Evolutionary conservation across 2,329 filamentous ascomycete genomes (phyloP).

Genomic region (Colletotrichum orbiculare): DNA sequence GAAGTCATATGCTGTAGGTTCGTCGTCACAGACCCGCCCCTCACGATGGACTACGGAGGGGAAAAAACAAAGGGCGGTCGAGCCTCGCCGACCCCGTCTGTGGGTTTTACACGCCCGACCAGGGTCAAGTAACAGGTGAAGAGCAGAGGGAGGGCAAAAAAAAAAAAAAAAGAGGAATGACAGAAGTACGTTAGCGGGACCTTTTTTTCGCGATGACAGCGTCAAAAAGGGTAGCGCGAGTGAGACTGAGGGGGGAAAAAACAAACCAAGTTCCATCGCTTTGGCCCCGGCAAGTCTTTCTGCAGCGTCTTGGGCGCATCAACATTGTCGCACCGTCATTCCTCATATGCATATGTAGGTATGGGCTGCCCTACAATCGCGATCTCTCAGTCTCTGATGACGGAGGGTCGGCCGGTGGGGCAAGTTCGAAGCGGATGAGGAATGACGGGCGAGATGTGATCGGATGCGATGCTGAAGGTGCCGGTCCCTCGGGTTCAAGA

Average conservation of each 20-base stretch:
- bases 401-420: slow-evolving; percentile 18
- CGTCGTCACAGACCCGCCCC: slow-evolving; percentile 14
- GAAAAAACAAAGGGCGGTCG: not conserved
- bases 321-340: slow-evolving; percentile 30
- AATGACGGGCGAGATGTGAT: slow-evolving; percentile 18
- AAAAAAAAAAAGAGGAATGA: not conserved
- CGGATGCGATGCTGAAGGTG: not conserved
- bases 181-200: slow-evolving; percentile 17
- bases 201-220: slow-evolving; percentile 25
- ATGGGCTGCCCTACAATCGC: slow-evolving; percentile 18
- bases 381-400: slow-evolving; percentile 23
- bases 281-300: slow-evolving; percentile 14
- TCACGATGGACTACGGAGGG: not conserved
- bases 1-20: slow-evolving; percentile 9
- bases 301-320: slow-evolving; percentile 29
- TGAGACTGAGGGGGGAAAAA: not conserved
- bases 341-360: slow-evolving; percentile 28
- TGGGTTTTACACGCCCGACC: slow-evolving; percentile 14
- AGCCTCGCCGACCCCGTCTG: not conserved
- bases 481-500: slow-evolving; percentile 3
- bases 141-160: slow-evolving; percentile 3
- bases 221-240: slow-evolving; percentile 34
- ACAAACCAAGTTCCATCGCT: slow-evolving; percentile 18
- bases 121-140: not conserved
- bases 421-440: slow-evolving; percentile 12